Percentiles rank a stretch among this genome's conserved stretches.
phyloP scores from a whole-genome alignment of 2,329 filamentous ascomycete species.

The Ophiocordyceps camponoti-floridani region DNA sequence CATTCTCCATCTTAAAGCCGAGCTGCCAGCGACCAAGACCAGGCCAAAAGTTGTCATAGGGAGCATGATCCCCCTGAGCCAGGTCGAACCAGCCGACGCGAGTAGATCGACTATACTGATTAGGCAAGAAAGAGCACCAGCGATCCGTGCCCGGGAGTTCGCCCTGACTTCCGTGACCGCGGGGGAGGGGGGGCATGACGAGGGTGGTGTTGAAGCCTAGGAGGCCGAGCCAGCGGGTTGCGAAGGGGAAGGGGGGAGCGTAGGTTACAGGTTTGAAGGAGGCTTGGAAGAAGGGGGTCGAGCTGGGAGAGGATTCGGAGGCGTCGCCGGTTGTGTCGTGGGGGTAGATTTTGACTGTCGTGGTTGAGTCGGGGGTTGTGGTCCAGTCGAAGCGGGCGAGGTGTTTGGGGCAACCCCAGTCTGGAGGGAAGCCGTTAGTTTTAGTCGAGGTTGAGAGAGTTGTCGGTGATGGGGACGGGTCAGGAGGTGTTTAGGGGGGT shows the following conservation, averaged over 20 bases:
- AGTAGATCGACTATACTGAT: conserved; percentile 11
- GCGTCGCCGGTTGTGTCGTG: conserved; percentile 16
- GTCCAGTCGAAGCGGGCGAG: conserved; percentile 31
- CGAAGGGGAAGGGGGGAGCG: conserved; percentile 24
- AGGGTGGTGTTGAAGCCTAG: conserved; percentile 23
- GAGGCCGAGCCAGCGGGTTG: conserved; percentile 17
- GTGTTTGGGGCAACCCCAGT: conserved; percentile 39
- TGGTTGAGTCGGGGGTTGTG: conserved; percentile 15
- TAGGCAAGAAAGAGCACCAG: conserved; percentile 23
- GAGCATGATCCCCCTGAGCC: conserved; percentile 13
- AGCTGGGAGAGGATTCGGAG: conserved; percentile 14
- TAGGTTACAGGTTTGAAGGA: conserved; percentile 23
- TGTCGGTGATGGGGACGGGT: too few species aligned
- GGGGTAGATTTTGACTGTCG: conserved; percentile 25
- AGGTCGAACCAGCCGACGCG: conserved; percentile 30
- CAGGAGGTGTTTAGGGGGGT: too few species aligned
- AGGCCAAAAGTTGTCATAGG: conserved; percentile 27
- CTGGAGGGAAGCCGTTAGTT: too few species aligned
- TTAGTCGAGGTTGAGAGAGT: too few species aligned
- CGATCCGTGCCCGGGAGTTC: conserved; percentile 26
- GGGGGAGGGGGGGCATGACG: conserved; percentile 30
- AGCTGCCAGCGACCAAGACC: conserved; percentile 25
- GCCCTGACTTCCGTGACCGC: conserved; percentile 16
- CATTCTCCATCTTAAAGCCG: conserved; percentile 19
- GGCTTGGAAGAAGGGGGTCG: conserved; percentile 25